Evolutionary conservation across 805 yeast species (phyloP).

Genomic region (Starmerella bombicola): DNA sequence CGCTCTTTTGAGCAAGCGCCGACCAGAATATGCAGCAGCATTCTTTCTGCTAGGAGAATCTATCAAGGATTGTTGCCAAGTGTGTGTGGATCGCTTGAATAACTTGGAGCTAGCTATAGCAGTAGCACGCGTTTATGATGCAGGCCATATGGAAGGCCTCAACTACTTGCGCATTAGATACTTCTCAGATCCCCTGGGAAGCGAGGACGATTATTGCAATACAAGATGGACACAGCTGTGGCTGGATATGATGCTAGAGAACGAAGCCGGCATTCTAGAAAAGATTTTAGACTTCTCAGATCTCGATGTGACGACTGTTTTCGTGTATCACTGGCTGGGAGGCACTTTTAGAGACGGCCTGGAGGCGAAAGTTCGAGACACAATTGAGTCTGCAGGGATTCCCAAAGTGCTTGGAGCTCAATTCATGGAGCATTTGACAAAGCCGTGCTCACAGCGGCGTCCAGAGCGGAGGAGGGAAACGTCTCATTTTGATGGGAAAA

Average conservation of each 20-base stretch:
- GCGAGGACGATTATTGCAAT: neutral
- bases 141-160: conserved; percentile 41
- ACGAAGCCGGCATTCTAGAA: neutral
- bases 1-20: conserved; percentile 76
- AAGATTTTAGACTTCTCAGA: neutral
- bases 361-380: neutral
- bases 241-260: conserved; percentile 23
- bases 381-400: too few species aligned
- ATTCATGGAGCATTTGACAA: neutral
- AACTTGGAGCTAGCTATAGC: conserved; percentile 69
- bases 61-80: conserved; percentile 63
- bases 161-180: conserved; percentile 25
- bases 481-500: too few species aligned
- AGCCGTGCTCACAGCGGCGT: neutral
- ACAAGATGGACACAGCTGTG: conserved; percentile 8
- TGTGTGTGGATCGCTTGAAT: conserved; percentile 50
- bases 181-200: conserved; percentile 12
- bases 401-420: neutral
- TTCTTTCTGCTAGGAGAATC: conserved; percentile 73
- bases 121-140: conserved; percentile 64
- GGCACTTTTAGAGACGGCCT: neutral
- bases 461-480: neutral
- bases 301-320: neutral
- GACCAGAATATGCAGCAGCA: conserved; percentile 76
- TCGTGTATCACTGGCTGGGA: neutral